These are phyloP conservation scores for Alternaria metachromatica DNA, from an alignment of 2,329 filamentous ascomycete species.

Conservation along the genomic window DNA sequence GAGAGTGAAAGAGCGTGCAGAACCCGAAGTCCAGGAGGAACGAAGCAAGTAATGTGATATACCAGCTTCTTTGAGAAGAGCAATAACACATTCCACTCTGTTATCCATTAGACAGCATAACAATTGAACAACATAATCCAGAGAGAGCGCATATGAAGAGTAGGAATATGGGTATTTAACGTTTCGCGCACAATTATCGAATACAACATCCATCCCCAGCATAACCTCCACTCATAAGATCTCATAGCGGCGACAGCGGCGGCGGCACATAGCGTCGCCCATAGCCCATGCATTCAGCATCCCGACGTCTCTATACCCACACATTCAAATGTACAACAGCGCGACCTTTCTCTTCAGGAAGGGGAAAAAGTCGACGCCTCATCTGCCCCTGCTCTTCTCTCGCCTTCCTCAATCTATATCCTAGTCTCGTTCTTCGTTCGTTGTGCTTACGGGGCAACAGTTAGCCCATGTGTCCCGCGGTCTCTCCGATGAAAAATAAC, in stretches of 20 bases:
- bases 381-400: neutral
- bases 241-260: neutral
- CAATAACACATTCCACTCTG: no score
- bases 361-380: neutral
- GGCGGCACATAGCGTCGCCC: neutral
- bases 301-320: neutral
- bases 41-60: neutral
- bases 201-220: neutral
- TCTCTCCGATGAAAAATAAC: neutral
- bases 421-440: neutral
- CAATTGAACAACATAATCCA: neutral
- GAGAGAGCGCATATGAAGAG: neutral
- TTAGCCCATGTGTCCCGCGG: neutral
- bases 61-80: no score
- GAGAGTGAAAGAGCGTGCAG: fast-evolving
- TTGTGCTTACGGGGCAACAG: neutral
- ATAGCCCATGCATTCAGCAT: neutral
- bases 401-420: neutral
- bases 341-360: neutral
- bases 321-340: neutral
- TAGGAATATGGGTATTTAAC: neutral
- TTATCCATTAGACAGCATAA: no score
- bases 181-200: neutral
- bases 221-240: neutral
- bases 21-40: neutral